Evolutionary conservation across 106 monocot genomes (phyloP), one percentile per base, ranked within the genome.

Genomic region (Apostasia shenzhenica): DNA sequence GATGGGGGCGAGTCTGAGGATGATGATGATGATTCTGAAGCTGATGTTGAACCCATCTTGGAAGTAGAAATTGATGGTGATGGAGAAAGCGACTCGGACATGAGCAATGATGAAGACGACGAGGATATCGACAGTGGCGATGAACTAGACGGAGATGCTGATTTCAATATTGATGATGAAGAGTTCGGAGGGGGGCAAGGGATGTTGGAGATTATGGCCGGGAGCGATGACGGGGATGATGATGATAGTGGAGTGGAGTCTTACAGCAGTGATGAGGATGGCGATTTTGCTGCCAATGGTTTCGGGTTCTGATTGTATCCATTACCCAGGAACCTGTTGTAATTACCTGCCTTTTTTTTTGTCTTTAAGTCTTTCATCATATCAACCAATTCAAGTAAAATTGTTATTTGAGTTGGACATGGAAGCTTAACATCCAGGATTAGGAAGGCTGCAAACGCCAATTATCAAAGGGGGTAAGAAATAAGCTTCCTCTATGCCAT

Each of bases 1-100:
- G 93, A 99, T 72, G 89, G 79, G 1, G 85, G 76, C 8, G 93
- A 93, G 14, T 73, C 89, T 0, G 89, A 91, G 1, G 88, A 90
- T 38, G 91, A 84, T 0, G 88, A 89, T 5, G 88, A 90, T 44
- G 88, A 89, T 2, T 73, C 78, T 0, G 84, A 73, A 2, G 92
- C 68, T 7, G 92, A 83, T 13, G 59, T 77, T 6, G 91, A 86
- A 13, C 62, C 78, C 0, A 70, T 85, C 5, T 72, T 93, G 54
- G 85, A 62, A 8, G 41, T 72, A 54, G 79, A 80, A 56, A 68
- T 81, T 7, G 92, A 76, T 59, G 81, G 57, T 3, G 88, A 72
- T 8, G 79, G 71, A 0, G 85, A 81, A 13, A 82, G 81, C 6
- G 89, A 92, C 45, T 86, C 78, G 0, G 77, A 85, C 49, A n/a